These are phyloP conservation scores for Pseudohalonectria lignicola DNA, from an alignment of 2,329 filamentous ascomycete genomes.

Conservation along the genomic window DNA sequence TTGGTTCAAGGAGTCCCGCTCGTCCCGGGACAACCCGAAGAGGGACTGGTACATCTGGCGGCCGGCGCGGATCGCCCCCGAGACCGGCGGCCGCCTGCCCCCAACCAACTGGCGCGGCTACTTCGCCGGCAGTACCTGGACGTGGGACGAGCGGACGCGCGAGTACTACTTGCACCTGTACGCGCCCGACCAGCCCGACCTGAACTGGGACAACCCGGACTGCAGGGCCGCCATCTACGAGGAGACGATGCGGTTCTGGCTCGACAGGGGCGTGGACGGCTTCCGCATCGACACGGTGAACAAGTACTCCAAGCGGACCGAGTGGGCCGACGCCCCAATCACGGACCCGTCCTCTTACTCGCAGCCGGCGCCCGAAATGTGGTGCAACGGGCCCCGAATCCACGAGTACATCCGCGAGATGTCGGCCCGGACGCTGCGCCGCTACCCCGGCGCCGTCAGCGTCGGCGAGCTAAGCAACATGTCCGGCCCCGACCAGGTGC, in stretches of 20 bases:
- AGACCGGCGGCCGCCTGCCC: slow-evolving; percentile 50
- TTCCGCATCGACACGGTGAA: slow-evolving; percentile 71
- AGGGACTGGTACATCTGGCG: slow-evolving; percentile 40
- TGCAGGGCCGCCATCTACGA: slow-evolving; percentile 61
- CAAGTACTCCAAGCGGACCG: slow-evolving; percentile 55
- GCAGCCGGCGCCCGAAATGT: slow-evolving; percentile 45
- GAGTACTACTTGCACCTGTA: slow-evolving; percentile 75
- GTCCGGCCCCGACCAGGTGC: slow-evolving; percentile 49
- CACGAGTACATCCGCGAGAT: slow-evolving; percentile 59
- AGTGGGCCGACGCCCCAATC: slow-evolving; percentile 13
- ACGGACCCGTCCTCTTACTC: slow-evolving; percentile 30
- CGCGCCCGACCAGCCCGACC: slow-evolving; percentile 60
- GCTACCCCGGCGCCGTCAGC: slow-evolving; percentile 52
- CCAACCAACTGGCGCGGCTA: slow-evolving; percentile 66
- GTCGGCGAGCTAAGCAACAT: slow-evolving; percentile 55
- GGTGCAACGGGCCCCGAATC: slow-evolving; percentile 58
- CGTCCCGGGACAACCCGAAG: slow-evolving; percentile 50
- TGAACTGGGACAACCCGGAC: slow-evolving; percentile 72
- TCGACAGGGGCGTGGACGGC: slow-evolving; percentile 60
- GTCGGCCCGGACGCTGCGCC: slow-evolving; percentile 42
- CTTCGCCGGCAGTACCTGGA: slow-evolving; percentile 54
- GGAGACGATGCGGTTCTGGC: slow-evolving; percentile 67
- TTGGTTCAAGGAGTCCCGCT: slow-evolving; percentile 60
- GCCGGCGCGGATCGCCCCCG: slow-evolving; percentile 26
- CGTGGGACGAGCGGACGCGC: slow-evolving; percentile 59